Evolutionary conservation across 208 protist genomes (phyloP).

Genomic region (Naegleria lovaniensis): DNA sequence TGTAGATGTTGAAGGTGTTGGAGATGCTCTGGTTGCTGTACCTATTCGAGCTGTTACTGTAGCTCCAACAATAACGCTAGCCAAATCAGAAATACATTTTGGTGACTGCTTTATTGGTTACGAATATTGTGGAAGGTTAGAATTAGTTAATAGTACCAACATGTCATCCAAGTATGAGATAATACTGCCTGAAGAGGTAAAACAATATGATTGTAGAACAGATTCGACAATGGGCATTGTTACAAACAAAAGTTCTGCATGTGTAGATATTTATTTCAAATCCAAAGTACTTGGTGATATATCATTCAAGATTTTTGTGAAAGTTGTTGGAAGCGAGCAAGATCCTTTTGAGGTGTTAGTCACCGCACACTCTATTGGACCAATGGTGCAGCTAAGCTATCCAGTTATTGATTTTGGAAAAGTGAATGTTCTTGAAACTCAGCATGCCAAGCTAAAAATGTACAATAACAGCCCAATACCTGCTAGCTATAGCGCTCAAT

Average conservation of each 20-base stretch:
- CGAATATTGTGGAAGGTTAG: slow-evolving; percentile 68
- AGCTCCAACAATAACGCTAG: slow-evolving; percentile 67
- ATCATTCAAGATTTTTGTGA: slow-evolving; percentile 66
- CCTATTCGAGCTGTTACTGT: slow-evolving; percentile 71
- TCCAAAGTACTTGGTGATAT: slow-evolving; percentile 65
- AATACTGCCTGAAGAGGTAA: slow-evolving; percentile 54
- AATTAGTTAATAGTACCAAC: slow-evolving; percentile 77
- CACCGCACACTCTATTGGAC: slow-evolving; percentile 63
- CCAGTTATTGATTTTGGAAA: slow-evolving; percentile 61
- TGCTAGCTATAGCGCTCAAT: slow-evolving; percentile 48
- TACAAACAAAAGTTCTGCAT: slow-evolving; percentile 45
- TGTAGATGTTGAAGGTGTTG: slow-evolving; percentile 84
- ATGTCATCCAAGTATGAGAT: slow-evolving; percentile 83
- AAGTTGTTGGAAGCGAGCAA: slow-evolving; percentile 58
- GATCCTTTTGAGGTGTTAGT: slow-evolving; percentile 54
- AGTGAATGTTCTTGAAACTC: slow-evolving; percentile 54
- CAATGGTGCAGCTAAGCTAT: slow-evolving; percentile 57
- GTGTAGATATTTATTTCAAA: slow-evolving; percentile 65
- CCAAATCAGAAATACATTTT: slow-evolving; percentile 63
- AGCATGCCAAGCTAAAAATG: slow-evolving; percentile 49
- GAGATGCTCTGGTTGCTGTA: slow-evolving; percentile 66
- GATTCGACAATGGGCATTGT: slow-evolving; percentile 42
- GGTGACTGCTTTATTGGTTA: slow-evolving; percentile 79
- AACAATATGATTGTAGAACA: slow-evolving; percentile 10
- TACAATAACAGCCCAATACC: slow-evolving; percentile 73